Conservation (phyloP, 306 rosid species). For the Vigna radiata region DNA sequence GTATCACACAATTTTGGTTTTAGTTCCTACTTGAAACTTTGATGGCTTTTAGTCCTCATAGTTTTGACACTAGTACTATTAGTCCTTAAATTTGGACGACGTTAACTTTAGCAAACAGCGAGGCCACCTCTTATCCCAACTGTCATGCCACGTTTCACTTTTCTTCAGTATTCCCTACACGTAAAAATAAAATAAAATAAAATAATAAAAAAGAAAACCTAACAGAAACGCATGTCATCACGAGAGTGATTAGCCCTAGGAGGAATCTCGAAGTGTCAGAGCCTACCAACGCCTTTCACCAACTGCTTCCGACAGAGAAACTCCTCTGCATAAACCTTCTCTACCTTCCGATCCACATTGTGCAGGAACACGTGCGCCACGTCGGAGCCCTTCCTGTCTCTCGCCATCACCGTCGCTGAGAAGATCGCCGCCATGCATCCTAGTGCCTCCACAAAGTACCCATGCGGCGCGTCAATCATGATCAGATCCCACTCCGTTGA, state of each 20-base stretch:
- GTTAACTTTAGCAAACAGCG: too few species aligned
- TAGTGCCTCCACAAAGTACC: constrained; percentile 78
- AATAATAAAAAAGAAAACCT: not conserved
- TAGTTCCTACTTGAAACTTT: too few species aligned
- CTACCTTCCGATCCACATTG: constrained; percentile 84
- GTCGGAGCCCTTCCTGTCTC: constrained; percentile 74
- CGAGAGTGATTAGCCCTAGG: constrained; percentile 43
- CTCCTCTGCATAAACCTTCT: constrained; percentile 76
- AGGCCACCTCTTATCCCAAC: too few species aligned
- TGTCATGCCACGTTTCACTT: not conserved
- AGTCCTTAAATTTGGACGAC: too few species aligned
- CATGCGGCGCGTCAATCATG: constrained; percentile 88
- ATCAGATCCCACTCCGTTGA: constrained; percentile 77
- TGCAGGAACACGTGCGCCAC: constrained; percentile 83
- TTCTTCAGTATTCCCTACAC: not conserved
- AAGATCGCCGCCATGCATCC: constrained; percentile 87
- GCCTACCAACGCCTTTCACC: constrained; percentile 72
- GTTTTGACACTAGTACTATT: too few species aligned
- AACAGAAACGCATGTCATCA: constrained; percentile 42
- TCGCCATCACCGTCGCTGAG: constrained; percentile 77
- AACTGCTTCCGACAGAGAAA: constrained; percentile 69
- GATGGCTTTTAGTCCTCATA: too few species aligned
- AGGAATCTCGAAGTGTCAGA: constrained; percentile 83
- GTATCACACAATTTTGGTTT: too few species aligned
- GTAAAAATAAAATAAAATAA: not conserved